Evolutionary conservation across 805 yeast genomes (phyloP).

Genomic region (Zygosaccharomyces bisporus): DNA sequence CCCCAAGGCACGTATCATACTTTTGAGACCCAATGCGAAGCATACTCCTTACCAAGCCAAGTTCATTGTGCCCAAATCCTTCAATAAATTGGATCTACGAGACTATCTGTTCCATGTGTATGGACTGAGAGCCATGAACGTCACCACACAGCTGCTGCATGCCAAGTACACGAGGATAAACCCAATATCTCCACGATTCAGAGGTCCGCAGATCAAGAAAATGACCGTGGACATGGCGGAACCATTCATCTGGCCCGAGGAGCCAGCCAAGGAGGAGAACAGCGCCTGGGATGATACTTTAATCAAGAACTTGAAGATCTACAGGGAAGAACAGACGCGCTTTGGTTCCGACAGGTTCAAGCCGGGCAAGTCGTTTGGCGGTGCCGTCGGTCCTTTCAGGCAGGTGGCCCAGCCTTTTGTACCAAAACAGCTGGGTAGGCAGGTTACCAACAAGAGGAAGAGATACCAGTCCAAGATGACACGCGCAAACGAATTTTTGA

Average conservation of each 20-base stretch:
- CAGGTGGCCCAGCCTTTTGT: slow-evolving; percentile 64
- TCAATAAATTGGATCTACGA: slow-evolving; percentile 90
- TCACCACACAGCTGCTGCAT: slow-evolving; percentile 81
- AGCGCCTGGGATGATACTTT: slow-evolving; percentile 41
- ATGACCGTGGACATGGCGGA: slow-evolving; percentile 96
- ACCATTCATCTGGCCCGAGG: slow-evolving; percentile 94
- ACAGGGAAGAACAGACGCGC: slow-evolving; percentile 48
- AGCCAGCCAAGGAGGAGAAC: slow-evolving; percentile 39
- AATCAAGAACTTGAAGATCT: slow-evolving; percentile 48
- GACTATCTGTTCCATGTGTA: slow-evolving; percentile 90
- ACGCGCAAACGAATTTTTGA: slow-evolving; percentile 17
- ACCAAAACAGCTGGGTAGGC: slow-evolving; percentile 46
- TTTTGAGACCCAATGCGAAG: slow-evolving; percentile 89
- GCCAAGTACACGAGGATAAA: slow-evolving; percentile 62
- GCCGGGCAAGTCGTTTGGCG: slow-evolving; percentile 72
- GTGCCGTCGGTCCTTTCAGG: slow-evolving; percentile 53
- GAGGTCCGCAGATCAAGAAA: slow-evolving; percentile 80
- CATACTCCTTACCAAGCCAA: slow-evolving; percentile 97
- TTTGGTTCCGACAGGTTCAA: slow-evolving; percentile 65
- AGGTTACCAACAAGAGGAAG: slow-evolving; percentile 45
- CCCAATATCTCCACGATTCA: slow-evolving; percentile 60
- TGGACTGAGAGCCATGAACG: slow-evolving; percentile 83
- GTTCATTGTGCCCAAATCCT: slow-evolving; percentile 87
- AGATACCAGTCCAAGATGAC: slow-evolving; percentile 18
- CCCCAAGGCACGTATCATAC: slow-evolving; percentile 78